A percentile compares a stretch with the other conserved stretches of the same genome.
These are phyloP conservation scores for Boletus rufocinnamomeus DNA, from an alignment of 768 basidiomycete genomes.

Conservation along the genomic window DNA sequence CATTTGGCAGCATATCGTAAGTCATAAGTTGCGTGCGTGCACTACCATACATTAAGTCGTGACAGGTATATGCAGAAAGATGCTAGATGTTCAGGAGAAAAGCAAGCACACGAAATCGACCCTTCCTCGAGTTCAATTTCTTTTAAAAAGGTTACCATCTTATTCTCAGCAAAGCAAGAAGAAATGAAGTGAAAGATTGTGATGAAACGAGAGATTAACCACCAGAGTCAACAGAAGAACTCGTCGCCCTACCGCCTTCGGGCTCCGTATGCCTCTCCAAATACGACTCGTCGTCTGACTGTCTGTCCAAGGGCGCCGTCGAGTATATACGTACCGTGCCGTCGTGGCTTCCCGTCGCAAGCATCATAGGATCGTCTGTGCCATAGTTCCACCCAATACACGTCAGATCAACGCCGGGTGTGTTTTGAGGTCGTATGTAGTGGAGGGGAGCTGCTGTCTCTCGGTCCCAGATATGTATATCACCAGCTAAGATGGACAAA, in stretches of 20 bases:
- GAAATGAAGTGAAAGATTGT: slow-evolving; percentile 1
- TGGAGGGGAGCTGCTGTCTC: slow-evolving; percentile 75
- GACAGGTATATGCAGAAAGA: no score
- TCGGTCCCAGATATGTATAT: slow-evolving; percentile 85
- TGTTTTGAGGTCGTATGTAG: slow-evolving; percentile 59
- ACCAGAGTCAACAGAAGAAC: slow-evolving; percentile 31
- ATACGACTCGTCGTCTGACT: slow-evolving; percentile 29
- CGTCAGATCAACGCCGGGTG: slow-evolving; percentile 60
- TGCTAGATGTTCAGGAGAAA: no score
- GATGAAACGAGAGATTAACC: slow-evolving; percentile 19
- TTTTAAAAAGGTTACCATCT: slow-evolving; percentile 18
- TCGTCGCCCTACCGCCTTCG: slow-evolving; percentile 27
- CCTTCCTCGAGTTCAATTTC: slow-evolving; percentile 14
- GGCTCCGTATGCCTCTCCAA: slow-evolving; percentile 26
- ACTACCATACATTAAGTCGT: slow-evolving; percentile 31
- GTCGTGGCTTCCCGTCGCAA: slow-evolving; percentile 78
- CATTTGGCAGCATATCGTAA: slow-evolving; percentile 17
- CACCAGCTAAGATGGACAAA: slow-evolving; percentile 57
- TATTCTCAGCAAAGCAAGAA: neutral
- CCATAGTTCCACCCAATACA: slow-evolving; percentile 80
- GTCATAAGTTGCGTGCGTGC: slow-evolving; percentile 22
- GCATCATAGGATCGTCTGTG: slow-evolving; percentile 49
- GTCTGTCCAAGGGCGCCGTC: slow-evolving; percentile 34
- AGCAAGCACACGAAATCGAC: no score
- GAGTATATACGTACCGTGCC: slow-evolving; percentile 78